Evolutionary conservation across 768 basidiomycete species (phyloP).

Genomic region (Mycena albidolilacea): DNA sequence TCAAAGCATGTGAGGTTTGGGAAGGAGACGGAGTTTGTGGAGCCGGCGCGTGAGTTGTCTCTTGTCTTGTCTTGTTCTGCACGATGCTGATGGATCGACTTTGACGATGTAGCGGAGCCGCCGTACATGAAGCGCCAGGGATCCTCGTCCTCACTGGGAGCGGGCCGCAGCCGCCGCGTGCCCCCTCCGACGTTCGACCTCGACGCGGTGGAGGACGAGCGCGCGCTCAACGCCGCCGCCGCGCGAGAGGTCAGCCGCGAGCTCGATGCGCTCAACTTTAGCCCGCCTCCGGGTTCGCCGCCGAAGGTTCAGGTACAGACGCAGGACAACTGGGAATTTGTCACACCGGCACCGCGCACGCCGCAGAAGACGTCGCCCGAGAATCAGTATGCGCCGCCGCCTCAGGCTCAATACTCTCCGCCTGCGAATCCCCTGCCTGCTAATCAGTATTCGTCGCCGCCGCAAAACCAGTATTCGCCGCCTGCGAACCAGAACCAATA

Average conservation of each 20-base stretch:
- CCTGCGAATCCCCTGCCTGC: neutral
- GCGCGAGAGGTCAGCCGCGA: constrained; percentile 79
- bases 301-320: constrained; percentile 16
- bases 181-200: constrained; percentile 57
- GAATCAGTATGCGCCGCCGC: neutral
- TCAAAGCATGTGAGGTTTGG: constrained; percentile 62
- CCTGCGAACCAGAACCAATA: constrained; percentile 20
- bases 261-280: constrained; percentile 66
- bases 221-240: constrained; percentile 73
- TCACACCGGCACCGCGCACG: constrained; percentile 28
- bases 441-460: neutral
- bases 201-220: constrained; percentile 64
- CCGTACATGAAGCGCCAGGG: constrained; percentile 28
- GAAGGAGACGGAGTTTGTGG: constrained; percentile 55
- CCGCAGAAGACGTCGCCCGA: neutral
- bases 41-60: constrained; percentile 33
- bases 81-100: neutral
- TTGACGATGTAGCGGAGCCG: constrained; percentile 13
- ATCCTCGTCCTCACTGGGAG: constrained; percentile 12
- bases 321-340: constrained; percentile 23
- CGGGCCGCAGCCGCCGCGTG: constrained; percentile 42
- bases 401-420: neutral
- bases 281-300: constrained; percentile 41
- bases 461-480: constrained; percentile 28
- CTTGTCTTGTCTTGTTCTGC: neutral